Evolutionary conservation across 2,329 filamentous ascomycete genomes (phyloP).

Genomic region (Fusarium stilboides): DNA sequence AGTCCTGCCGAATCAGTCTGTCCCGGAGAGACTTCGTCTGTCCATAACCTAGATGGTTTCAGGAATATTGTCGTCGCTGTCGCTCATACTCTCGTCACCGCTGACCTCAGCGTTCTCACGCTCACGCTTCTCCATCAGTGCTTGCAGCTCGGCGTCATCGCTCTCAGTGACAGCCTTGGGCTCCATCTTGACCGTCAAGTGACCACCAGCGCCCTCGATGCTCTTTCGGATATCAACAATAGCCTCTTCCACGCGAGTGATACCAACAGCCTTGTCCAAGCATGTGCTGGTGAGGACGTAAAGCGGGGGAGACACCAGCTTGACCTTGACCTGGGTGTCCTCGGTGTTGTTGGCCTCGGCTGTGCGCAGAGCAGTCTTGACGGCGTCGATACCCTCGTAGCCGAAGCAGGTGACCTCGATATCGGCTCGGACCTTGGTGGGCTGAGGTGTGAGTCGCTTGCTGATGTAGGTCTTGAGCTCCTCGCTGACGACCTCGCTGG

Average conservation of each 20-base stretch:
- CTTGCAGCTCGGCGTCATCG: conserved; percentile 96
- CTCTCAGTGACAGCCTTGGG: conserved; percentile 99
- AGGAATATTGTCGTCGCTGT: conserved; percentile 86
- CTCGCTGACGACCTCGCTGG: conserved; percentile 85
- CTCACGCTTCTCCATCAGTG: conserved; percentile 99
- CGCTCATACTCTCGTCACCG: conserved; percentile 95
- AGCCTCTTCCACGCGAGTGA: conserved; percentile 86
- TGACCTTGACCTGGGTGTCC: conserved; percentile 97
- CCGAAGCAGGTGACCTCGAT: conserved; percentile 96
- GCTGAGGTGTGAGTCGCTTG: conserved; percentile 96
- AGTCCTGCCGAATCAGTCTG: conserved; percentile 39
- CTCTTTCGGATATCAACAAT: conserved; percentile 88
- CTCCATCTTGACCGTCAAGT: conserved; percentile 95
- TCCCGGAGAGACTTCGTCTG: conserved; percentile 34
- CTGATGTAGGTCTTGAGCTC: conserved; percentile 96
- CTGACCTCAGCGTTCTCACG: conserved; percentile 98
- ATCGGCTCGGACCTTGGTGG: conserved; percentile 98
- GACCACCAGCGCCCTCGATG: conserved; percentile 84
- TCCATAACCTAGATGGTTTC: conserved; percentile 56
- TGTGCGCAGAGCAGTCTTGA: conserved; percentile 91
- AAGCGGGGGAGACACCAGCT: conserved; percentile 95
- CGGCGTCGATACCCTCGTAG: conserved; percentile 98
- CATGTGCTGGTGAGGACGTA: conserved; percentile 98
- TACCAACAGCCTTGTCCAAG: conserved; percentile 91
- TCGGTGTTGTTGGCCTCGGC: conserved; percentile 94